Base-by-base conservation (phyloP, 2,329 filamentous ascomycete species). In the Fusarium sp. region DNA sequence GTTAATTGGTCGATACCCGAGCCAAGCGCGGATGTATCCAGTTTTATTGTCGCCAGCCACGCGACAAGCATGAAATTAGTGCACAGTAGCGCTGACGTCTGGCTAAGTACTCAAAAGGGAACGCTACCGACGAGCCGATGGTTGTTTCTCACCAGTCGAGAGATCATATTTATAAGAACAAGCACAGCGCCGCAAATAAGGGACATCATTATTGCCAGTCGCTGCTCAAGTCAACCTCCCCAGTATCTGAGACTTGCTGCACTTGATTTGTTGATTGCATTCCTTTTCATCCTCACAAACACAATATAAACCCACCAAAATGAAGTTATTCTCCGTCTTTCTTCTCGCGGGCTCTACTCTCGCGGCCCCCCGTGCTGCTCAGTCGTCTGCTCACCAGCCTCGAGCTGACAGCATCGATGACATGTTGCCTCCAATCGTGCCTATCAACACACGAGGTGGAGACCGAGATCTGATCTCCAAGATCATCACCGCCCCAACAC, bases 401-500 rank as follows among this genome's bases (percentile, higher is more conserved):
- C 58, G 60, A 7, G 18, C 17, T 22, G 58, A 55, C 3, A 63
- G 60, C 7, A 63, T 63, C 22, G 60, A 63, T 18, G 48, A 39
- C 24, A 56, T 63, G 60, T 42, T 63, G 3, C 60, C 60, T 10
- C 60, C 60, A 1, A 63, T 63, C n/a, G 60, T 63, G 0, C 60
- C 60, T 7, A 63, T 63, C 49, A 63, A 63, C 58, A 63, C 60
- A 5, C 24, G 60, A 14, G 17, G 36, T 17, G 73, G 71, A 22
- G 66, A 78, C 46, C 31, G 42, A 18, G 69, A 73, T 18, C 71
- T 78, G 48, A 77, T 78, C 56, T 33, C 72, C 20, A 75, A 76
- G 57, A 72, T 78, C 51, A 48, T 77, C 22, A 77, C 75, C 0
- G 69, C 73, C 1, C 69, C 78, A 1, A 80, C 78, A 0, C 75